A percentile compares a stretch with the other conserved stretches of the same genome.
Evolutionary conservation across 371 early-diverging fungal genomes (phyloP).

Genomic region (Fennellomyces sp.): DNA sequence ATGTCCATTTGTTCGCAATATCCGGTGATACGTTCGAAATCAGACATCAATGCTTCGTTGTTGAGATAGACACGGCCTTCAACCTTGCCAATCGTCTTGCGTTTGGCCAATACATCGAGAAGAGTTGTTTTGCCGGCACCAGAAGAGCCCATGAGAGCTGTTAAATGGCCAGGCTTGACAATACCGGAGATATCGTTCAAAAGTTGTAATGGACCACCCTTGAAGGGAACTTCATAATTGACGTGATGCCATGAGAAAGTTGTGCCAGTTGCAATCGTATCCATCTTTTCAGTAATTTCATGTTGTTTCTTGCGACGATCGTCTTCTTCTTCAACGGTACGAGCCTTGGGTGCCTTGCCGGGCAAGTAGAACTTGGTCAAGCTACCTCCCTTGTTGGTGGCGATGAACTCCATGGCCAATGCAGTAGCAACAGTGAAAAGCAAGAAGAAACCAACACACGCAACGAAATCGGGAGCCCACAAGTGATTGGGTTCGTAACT

Average conservation of each 20-base stretch:
- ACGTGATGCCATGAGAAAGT: constrained; percentile 52
- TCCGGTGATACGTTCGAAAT: constrained; percentile 71
- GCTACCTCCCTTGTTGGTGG: constrained; percentile 47
- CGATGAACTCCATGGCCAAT: constrained; percentile 49
- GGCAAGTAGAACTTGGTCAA: constrained; percentile 55
- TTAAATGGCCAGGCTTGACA: constrained; percentile 68
- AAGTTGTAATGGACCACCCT: constrained; percentile 46
- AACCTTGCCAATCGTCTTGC: constrained; percentile 76
- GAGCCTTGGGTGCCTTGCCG: constrained; percentile 29
- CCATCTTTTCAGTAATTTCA: constrained; percentile 18
- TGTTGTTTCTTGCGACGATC: constrained; percentile 21
- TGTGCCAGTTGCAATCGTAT: constrained; percentile 33
- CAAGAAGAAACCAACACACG: constrained; percentile 43
- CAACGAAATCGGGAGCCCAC: constrained; percentile 48
- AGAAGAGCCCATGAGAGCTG: constrained; percentile 80
- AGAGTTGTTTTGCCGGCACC: constrained; percentile 88
- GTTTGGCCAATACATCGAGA: constrained; percentile 74
- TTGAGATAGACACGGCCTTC: constrained; percentile 67
- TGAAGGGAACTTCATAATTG: constrained; percentile 51
- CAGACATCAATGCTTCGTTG: constrained; percentile 36
- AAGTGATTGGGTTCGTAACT: constrained; percentile 25
- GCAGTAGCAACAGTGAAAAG: constrained; percentile 47
- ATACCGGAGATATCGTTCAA: constrained; percentile 50
- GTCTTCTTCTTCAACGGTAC: constrained; percentile 23
- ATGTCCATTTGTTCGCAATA: constrained; percentile 83